Conservation (phyloP, 2,329 filamentous ascomycete genomes). For the Penicillium palitans region DNA sequence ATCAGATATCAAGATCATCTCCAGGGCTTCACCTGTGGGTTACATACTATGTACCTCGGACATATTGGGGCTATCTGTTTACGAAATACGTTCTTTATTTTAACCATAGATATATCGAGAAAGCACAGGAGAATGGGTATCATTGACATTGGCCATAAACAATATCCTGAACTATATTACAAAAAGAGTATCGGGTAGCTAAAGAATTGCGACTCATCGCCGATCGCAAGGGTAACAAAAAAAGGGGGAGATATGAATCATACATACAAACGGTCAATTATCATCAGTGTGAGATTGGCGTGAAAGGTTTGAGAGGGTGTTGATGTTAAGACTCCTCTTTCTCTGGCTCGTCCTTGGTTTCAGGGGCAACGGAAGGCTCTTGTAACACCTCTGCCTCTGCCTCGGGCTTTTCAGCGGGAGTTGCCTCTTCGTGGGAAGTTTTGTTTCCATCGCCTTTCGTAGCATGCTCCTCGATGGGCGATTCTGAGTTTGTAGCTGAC, state of each 20-base stretch:
- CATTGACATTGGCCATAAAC: conserved; percentile 29
- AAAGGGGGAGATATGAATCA: background rate
- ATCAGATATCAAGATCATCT: background rate
- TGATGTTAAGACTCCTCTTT: conserved; percentile 11
- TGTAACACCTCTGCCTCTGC: conserved; percentile 3
- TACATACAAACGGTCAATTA: conserved; percentile 4
- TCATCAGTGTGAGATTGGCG: conserved; percentile 12
- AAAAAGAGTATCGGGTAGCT: conserved; percentile 13
- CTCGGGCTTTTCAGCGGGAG: conserved; percentile 12
- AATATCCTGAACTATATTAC: conserved; percentile 28
- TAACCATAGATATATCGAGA: background rate
- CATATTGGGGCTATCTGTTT: background rate
- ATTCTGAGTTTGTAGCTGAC: conserved; percentile 7
- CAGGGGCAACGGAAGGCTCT: background rate
- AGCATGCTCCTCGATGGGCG: conserved; percentile 6
- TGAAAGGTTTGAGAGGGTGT: background rate
- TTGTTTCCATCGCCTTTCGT: conserved; percentile 9
- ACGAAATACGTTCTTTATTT: background rate
- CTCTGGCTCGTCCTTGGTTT: conserved; percentile 15
- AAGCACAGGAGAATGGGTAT: conserved; percentile 24
- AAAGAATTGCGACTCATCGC: background rate
- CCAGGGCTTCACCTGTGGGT: too few species aligned
- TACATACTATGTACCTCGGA: background rate
- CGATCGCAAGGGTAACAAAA: background rate
- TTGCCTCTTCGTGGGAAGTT: conserved; percentile 6